Percentiles rank a stretch among this genome's conserved stretches.
These are phyloP conservation scores for Chenopodium suecicum DNA, from an alignment of 148 eudicot genomes.

Conservation along the genomic window DNA sequence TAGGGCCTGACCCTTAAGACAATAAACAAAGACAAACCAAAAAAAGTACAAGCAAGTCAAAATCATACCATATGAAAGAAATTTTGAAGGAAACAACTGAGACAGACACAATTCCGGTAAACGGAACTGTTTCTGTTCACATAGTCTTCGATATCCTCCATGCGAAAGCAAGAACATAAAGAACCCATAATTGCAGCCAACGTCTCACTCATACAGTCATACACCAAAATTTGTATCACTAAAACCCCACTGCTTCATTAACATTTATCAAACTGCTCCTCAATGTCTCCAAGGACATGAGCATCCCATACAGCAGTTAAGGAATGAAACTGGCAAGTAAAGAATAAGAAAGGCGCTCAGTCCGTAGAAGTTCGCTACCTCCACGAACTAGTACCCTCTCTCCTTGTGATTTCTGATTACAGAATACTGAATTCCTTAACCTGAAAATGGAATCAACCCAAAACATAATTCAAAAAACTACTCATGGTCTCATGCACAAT, in stretches of 20 bases:
- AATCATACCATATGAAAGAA: slow-evolving; percentile 70
- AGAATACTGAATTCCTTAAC: slow-evolving; percentile 10
- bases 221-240: slow-evolving; percentile 15
- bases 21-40: background rate
- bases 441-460: slow-evolving; percentile 9
- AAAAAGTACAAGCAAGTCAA: slow-evolving; percentile 8
- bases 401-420: background rate
- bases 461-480: background rate
- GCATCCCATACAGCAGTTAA: background rate
- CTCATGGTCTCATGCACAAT: background rate
- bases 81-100: slow-evolving; percentile 69
- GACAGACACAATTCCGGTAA: slow-evolving; percentile 75
- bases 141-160: slow-evolving; percentile 73
- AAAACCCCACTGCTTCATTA: slow-evolving; percentile 20
- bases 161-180: slow-evolving; percentile 76
- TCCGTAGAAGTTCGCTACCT: slow-evolving; percentile 45
- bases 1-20: background rate
- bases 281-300: background rate
- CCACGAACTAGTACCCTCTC: slow-evolving; percentile 53
- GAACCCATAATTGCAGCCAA: slow-evolving; percentile 62
- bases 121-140: slow-evolving; percentile 59
- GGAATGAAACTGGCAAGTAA: background rate
- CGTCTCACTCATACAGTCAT: slow-evolving; percentile 20
- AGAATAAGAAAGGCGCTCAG: slow-evolving; percentile 50
- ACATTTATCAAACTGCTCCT: slow-evolving; percentile 2